A percentile compares a stretch with the other conserved stretches of the same genome.
phyloP scores from a whole-genome alignment of 345 rosid species.

The Moringa oleifera region DNA sequence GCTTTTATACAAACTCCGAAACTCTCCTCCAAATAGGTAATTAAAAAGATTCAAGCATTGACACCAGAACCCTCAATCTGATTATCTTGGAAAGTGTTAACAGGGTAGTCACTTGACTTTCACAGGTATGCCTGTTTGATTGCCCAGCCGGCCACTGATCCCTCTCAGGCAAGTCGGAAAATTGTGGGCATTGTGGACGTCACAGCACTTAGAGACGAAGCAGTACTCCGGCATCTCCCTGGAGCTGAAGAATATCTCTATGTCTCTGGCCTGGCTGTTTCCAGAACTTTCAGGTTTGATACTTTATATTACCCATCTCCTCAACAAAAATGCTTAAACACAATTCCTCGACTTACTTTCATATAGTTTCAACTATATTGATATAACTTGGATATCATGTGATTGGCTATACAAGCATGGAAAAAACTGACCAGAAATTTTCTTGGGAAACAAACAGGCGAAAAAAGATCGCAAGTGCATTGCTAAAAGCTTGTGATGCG shows the following conservation, averaged over 20 bases:
- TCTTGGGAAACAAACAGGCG: constrained; percentile 39
- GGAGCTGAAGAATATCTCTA: constrained; percentile 74
- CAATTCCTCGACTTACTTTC: no score
- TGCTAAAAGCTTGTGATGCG: constrained; percentile 71
- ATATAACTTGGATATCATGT: no score
- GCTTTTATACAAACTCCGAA: constrained; percentile 70
- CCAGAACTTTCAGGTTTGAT: constrained; percentile 46
- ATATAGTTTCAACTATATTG: no score
- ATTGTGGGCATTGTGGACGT: constrained; percentile 80
- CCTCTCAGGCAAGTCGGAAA: constrained; percentile 12
- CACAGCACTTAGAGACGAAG: constrained; percentile 50
- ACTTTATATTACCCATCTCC: not conserved
- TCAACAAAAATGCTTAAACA: no score
- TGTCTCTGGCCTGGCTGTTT: constrained; percentile 80
- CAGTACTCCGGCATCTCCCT: constrained; percentile 44
- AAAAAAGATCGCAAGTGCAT: constrained; percentile 57
- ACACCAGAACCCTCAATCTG: not conserved
- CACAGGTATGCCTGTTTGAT: constrained; percentile 80
- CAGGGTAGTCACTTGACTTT: no score
- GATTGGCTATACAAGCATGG: no score
- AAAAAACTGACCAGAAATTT: no score
- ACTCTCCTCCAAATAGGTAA: constrained; percentile 74
- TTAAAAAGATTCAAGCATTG: not conserved
- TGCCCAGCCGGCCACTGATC: constrained; percentile 45
- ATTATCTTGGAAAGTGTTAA: no score